phyloP scores from a whole-genome alignment of 257 asterid genomes.

The Solanum ahanhuiri region DNA sequence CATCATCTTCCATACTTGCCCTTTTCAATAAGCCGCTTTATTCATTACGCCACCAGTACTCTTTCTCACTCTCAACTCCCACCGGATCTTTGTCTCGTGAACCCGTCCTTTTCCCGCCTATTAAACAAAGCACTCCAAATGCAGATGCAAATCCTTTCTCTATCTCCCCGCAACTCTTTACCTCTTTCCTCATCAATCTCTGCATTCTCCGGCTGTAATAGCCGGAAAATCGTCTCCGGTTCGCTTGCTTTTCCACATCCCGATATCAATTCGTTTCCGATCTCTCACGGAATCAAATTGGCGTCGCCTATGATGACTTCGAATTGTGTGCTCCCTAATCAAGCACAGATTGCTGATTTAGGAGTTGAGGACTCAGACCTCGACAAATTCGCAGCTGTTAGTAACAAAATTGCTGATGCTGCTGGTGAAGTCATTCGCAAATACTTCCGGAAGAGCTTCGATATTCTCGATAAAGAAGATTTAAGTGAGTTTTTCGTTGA shows the following conservation, averaged over 20 bases:
- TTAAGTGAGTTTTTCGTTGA: conserved; percentile 38
- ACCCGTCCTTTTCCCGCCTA: conserved; percentile 1
- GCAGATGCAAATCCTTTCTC: conserved; percentile 27
- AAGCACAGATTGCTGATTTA: conserved; percentile 12
- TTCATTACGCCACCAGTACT: not conserved
- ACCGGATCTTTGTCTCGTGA: not conserved
- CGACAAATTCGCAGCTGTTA: conserved; percentile 52
- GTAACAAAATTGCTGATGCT: conserved; percentile 75
- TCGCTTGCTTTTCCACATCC: not conserved
- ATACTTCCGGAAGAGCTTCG: conserved; percentile 77
- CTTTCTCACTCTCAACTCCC: not conserved
- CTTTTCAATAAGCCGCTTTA: not conserved
- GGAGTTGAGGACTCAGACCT: conserved; percentile 35
- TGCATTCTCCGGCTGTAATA: not conserved
- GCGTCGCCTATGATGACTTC: not conserved
- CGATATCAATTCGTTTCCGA: not conserved
- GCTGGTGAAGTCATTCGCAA: conserved; percentile 77
- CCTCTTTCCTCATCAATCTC: conserved; percentile 10
- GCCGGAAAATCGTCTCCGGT: not conserved
- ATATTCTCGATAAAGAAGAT: conserved; percentile 66
- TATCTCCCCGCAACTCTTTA: conserved; percentile 10
- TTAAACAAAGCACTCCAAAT: not conserved
- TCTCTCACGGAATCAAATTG: conserved; percentile 19
- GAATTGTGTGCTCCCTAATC: conserved; percentile 16
- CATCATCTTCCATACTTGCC: not conserved